Evolutionary conservation across 495 filamentous ascomycete species (phyloP).

Genomic region (Aspergillus taichungensis): DNA sequence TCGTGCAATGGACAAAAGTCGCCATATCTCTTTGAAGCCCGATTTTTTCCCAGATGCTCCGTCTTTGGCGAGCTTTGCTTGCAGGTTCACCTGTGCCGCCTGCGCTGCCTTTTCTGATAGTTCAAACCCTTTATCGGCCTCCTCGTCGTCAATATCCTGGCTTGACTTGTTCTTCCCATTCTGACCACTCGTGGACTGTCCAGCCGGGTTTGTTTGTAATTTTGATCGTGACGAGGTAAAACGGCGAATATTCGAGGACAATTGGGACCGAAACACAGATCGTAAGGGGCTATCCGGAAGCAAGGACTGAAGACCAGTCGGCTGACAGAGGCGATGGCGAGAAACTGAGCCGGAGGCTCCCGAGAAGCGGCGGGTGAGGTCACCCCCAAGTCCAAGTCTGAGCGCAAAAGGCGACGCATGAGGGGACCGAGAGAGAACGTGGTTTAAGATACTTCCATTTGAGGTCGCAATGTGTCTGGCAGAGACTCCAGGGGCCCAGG

Average conservation of each 20-base stretch:
- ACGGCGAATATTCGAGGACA: conserved; percentile 16
- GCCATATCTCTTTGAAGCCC: conserved; percentile 69
- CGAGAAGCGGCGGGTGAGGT: conserved; percentile 16
- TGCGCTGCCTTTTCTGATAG: conserved; percentile 71
- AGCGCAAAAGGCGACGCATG: not conserved
- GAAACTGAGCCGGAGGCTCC: not conserved
- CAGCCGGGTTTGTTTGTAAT: conserved; percentile 19
- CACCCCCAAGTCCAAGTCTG: conserved; percentile 5
- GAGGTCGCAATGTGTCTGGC: conserved; percentile 16
- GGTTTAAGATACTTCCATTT: conserved; percentile 11
- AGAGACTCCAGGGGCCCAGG: conserved; percentile 27
- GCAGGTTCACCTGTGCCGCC: conserved; percentile 84
- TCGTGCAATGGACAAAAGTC: conserved; percentile 78
- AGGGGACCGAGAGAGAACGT: conserved; percentile 9
- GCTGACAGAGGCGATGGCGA: conserved; percentile 1
- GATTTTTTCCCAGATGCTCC: conserved; percentile 53
- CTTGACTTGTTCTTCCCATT: conserved; percentile 6
- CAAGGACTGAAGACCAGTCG: conserved; percentile 10
- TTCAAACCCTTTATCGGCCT: conserved; percentile 51
- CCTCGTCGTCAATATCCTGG: conserved; percentile 31
- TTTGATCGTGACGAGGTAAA: conserved; percentile 23
- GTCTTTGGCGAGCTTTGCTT: conserved; percentile 77
- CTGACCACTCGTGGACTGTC: conserved; percentile 10
- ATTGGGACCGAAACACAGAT: conserved; percentile 9
- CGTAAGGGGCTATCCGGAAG: conserved; percentile 9